phyloP scores from a whole-genome alignment of 2,329 filamentous ascomycete genomes.

The Rhexocercosporidium sp. region DNA sequence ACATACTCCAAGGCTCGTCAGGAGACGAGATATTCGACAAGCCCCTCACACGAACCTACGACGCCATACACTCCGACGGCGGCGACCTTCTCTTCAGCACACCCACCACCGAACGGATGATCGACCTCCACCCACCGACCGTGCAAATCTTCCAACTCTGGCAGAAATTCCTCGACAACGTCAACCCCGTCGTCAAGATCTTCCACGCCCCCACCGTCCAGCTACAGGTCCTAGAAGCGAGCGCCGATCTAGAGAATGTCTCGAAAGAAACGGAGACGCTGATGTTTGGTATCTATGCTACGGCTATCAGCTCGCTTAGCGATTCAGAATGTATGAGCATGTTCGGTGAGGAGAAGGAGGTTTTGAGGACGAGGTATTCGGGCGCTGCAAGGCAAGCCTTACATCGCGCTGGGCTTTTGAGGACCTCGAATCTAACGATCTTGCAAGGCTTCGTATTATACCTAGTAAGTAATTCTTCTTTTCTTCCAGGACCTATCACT shows the following conservation, averaged over 20 bases:
- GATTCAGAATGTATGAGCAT: constrained; percentile 57
- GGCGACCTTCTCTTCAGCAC: constrained; percentile 54
- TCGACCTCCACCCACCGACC: constrained; percentile 58
- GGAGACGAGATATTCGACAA: constrained; percentile 34
- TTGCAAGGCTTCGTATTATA: constrained; percentile 73
- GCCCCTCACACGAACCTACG: constrained; percentile 38
- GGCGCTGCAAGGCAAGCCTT: constrained; percentile 67
- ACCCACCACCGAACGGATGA: constrained; percentile 47
- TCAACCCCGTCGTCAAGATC: constrained; percentile 71
- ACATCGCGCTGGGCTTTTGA: constrained; percentile 68
- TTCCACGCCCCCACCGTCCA: constrained; percentile 71
- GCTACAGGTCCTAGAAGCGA: constrained; percentile 66
- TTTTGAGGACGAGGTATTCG: constrained; percentile 59
- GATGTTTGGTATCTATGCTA: constrained; percentile 69
- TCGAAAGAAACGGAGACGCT: constrained; percentile 64
- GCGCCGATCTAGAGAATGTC: constrained; percentile 52
- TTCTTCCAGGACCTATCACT: constrained; percentile 6
- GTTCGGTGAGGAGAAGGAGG: constrained; percentile 58
- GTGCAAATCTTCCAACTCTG: constrained; percentile 69
- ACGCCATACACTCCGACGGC: constrained; percentile 30
- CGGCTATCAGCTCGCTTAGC: constrained; percentile 62
- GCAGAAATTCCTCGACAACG: constrained; percentile 73
- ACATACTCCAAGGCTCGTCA: constrained; percentile 42
- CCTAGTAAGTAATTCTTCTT: constrained; percentile 54
- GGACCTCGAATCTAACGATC: constrained; percentile 66